Evolutionary conservation across 164 flowering plant species (phyloP), one percentile per base, ranked within the genome.

Genomic region (Stephania yunnanensis): DNA sequence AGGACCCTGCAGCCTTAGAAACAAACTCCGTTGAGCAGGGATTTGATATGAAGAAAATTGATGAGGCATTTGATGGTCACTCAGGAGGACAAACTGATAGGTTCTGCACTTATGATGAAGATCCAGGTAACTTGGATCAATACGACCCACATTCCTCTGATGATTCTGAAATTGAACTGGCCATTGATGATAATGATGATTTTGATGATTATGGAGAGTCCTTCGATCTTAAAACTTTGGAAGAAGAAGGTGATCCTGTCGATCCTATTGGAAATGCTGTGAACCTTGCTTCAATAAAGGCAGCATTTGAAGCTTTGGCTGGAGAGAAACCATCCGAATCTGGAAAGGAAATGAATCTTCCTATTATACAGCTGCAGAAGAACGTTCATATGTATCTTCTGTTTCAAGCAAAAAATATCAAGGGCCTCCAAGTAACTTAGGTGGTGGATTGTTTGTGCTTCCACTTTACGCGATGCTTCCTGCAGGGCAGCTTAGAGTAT

Each of bases 391-490:
- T 52, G 74, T 75, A 74, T n/a, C 29, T 73, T 30, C 83, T 53
- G 11, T 36, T 52, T 46, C 58, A 15, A 75, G 64, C 73, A 77
- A 82, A 71, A 77, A 70, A 71, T 69, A 44, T 58, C 76, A 55
- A 44, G 79, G 71, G 73, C 44, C 64, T 25, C 74, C 72, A 67
- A 74, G 69, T 77, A 13, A n/a, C 10, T 42, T 46, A 77, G 69
- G 68, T 71, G 86, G 91, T 75, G 79, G 87, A 68, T 61, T 96
- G 83, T 78, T 70, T 74, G 91, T 94, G 80, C 85, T 94, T 61
- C 99, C 99, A 53, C 95, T 96, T 74, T 96, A 92, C 86, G 97
- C 98, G 46, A 92, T 92, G 99, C 88, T 96, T 64, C 91, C 97
- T 71, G 95, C 97, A 72, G 85, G 86, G 30, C 98, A 94, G 79